phyloP scores from a whole-genome alignment of 768 basidiomycete genomes.

The Pisolithus albus region DNA sequence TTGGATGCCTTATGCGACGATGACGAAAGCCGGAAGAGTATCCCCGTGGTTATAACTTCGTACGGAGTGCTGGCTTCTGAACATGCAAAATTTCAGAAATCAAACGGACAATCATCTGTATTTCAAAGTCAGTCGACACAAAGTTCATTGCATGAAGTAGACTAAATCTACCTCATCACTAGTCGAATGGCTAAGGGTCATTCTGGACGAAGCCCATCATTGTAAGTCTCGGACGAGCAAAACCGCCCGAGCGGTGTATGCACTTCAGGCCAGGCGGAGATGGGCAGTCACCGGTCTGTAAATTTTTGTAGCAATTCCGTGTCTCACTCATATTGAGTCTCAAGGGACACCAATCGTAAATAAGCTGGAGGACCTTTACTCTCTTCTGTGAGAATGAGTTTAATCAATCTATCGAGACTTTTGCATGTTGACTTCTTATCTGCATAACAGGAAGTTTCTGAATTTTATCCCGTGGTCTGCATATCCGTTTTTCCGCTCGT shows the following conservation, averaged over 20 bases:
- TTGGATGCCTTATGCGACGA: slow-evolving; percentile 55
- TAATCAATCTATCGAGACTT: not conserved
- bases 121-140: slow-evolving; percentile 56
- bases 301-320: not conserved
- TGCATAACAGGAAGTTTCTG: slow-evolving; percentile 58
- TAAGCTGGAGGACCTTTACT: slow-evolving; percentile 85
- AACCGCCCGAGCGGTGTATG: slow-evolving; percentile 84
- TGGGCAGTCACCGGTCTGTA: slow-evolving; percentile 83
- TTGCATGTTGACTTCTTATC: not conserved
- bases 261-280: slow-evolving; percentile 65
- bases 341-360: slow-evolving; percentile 92
- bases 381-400: slow-evolving; percentile 49
- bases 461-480: slow-evolving; percentile 77
- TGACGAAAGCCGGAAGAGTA: slow-evolving; percentile 40
- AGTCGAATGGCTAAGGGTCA: slow-evolving; percentile 79
- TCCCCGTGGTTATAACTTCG: slow-evolving; percentile 83
- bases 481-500: slow-evolving; percentile 87
- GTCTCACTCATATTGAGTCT: not conserved
- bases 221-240: slow-evolving; percentile 88
- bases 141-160: not conserved
- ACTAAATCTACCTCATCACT: slow-evolving; percentile 4
- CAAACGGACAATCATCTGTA: slow-evolving; percentile 45
- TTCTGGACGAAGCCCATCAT: slow-evolving; percentile 92
- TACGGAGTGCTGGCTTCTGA: slow-evolving; percentile 92
- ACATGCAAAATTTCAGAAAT: slow-evolving; percentile 62